A percentile compares a stretch with the other conserved stretches of the same genome.
Conservation (phyloP, 2,329 filamentous ascomycete species). For the Chaetomium sp. region DNA sequence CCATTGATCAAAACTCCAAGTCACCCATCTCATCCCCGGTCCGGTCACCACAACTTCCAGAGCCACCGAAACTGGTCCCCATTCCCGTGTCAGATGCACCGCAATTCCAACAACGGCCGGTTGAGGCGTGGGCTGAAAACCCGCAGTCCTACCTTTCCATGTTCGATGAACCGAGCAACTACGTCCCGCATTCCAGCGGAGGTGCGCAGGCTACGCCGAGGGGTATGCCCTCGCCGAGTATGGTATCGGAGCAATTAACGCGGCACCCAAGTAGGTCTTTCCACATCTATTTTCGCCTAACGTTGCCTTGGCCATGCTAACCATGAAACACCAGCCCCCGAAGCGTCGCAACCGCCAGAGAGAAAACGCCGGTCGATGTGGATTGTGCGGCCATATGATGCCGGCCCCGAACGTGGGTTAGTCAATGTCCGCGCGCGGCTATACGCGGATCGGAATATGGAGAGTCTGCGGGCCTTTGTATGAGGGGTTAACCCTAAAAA, state of each 20-base stretch:
- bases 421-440: conserved; percentile 25
- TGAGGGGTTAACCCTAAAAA: background rate
- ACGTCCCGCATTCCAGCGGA: background rate
- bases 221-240: background rate
- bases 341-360: background rate
- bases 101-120: conserved; percentile 13
- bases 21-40: background rate
- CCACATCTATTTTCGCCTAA: background rate
- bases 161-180: conserved; percentile 15
- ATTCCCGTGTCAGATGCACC: conserved; percentile 18
- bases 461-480: conserved; percentile 24
- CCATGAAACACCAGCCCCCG: background rate
- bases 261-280: background rate
- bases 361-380: conserved; percentile 25
- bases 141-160: conserved; percentile 26
- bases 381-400: conserved; percentile 27
- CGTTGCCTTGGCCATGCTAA: background rate
- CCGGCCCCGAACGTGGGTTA: conserved; percentile 18
- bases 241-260: background rate
- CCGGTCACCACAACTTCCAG: background rate
- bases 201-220: background rate
- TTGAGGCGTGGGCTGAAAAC: conserved; percentile 20
- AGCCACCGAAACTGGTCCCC: conserved; percentile 17
- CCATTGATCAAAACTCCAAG: background rate
- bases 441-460: conserved; percentile 19